Base-by-base conservation (phyloP, 208 protist species). In the Leishmania lainsoni region DNA sequence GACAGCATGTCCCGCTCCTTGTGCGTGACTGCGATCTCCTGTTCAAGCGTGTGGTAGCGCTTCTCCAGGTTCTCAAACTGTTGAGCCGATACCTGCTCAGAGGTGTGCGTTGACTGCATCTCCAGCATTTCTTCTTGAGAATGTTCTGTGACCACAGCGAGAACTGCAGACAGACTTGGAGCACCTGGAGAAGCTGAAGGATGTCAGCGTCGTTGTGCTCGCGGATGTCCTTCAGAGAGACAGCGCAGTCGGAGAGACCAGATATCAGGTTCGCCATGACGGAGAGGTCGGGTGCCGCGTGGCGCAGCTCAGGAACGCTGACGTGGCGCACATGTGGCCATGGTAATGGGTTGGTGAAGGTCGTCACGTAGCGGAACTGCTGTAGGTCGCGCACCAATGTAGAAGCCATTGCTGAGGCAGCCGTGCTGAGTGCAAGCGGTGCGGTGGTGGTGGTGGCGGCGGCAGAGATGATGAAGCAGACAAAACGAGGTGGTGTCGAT, bases 141-240 rank as follows among this genome's bases (percentile, higher is more conserved):
- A 97, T 79, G 5, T 87, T 85, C 83, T 96, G 94, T n/a, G 94
- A 96, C 88, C 89, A 93, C 56, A 97, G 85, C 5, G 89, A 63
- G 66, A 97, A 97, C 87, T 97, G 94, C 56, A 97, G 83, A 26
- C 85, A 78, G 6, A 88, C 79, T 78, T 97, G 94, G 68, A 96
- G 72, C 12, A 92, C 85, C 63, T 88, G 82, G 0, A 92, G 49
- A 6, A 96, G 88, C 81, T 96, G 94, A 51, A 91, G 68, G 10
- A 94, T n/a, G 78, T 97, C 94, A 22, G 85, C 78, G 54, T 84
- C 86, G 65, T 81, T 90, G 45, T 85, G 86, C 48, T 85, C 75
- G 20, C 80, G 85, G 8, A 92, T 72, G 20, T 84, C 80, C 5
- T 63, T 75, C 42, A 81, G 75, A 16, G 85, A 86, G 63, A 93